Percentiles rank a stretch among this genome's conserved stretches.
phyloP scores from a whole-genome alignment of 208 protist genomes.

The Strigomonas culicis region DNA sequence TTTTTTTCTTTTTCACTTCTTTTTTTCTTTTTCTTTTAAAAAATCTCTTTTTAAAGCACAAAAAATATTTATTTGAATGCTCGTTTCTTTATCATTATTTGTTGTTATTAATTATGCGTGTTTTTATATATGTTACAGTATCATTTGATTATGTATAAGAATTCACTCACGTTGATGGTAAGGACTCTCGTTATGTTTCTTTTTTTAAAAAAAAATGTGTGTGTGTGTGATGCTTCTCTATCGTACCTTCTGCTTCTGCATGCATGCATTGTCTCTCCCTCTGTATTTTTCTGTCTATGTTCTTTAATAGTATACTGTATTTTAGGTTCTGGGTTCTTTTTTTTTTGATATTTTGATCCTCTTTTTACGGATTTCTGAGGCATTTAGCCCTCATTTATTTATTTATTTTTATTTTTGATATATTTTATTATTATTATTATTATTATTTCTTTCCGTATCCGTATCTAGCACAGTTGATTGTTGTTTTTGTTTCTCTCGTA shows the following conservation, averaged over 20 bases:
- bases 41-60: not conserved
- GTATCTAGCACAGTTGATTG: too few species aligned
- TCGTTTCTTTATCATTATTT: not conserved
- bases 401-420: not conserved
- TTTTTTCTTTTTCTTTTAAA: slow-evolving; percentile 4
- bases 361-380: not conserved
- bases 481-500: not conserved
- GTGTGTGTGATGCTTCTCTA: not conserved
- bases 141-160: not conserved
- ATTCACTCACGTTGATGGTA: not conserved
- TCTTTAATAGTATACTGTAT: slow-evolving; percentile 11
- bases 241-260: not conserved
- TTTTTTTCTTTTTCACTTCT: slow-evolving; percentile 1
- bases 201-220: not conserved
- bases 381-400: slow-evolving; percentile 1
- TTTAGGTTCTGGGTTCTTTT: not conserved
- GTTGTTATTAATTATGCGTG: not conserved
- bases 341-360: slow-evolving; percentile 3
- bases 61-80: not conserved
- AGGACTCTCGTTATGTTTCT: not conserved
- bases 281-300: not conserved
- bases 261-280: not conserved
- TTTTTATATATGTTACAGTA: not conserved
- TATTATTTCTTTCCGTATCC: slow-evolving; percentile 4
- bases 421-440: not conserved